Evolutionary conservation across 1,284 basidiomycete species (phyloP).

Genomic region (Xanthoconium separans): DNA sequence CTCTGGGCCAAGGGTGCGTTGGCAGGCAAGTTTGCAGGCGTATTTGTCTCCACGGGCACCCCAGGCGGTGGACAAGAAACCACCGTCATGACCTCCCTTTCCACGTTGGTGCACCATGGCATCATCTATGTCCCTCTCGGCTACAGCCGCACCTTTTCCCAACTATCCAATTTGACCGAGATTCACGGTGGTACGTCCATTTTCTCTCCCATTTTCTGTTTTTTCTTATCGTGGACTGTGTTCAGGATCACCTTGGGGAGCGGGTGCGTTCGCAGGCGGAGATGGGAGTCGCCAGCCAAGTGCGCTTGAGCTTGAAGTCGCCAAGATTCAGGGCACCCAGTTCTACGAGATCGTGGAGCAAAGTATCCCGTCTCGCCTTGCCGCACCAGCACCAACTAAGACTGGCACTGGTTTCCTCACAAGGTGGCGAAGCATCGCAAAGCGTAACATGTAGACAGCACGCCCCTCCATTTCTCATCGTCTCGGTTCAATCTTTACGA

Average conservation of each 20-base stretch:
- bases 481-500: too few species aligned
- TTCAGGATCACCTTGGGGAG: conserved; percentile 42
- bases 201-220: neutral
- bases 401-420: neutral
- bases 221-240: neutral
- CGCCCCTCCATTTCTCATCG: too few species aligned
- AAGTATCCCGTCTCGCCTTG: neutral
- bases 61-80: conserved; percentile 45
- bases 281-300: conserved; percentile 49
- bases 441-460: neutral
- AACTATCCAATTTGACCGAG: conserved; percentile 39
- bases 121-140: conserved; percentile 53
- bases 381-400: neutral
- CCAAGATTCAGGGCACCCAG: conserved; percentile 42
- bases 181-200: conserved; percentile 40
- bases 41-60: conserved; percentile 42
- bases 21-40: conserved; percentile 51
- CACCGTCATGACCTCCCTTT: conserved; percentile 47
- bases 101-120: conserved; percentile 57
- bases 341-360: conserved; percentile 28
- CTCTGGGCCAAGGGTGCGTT: conserved; percentile 51
- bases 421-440: neutral
- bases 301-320: conserved; percentile 46
- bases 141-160: conserved; percentile 39
- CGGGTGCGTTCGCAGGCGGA: conserved; percentile 43